Percentiles rank a stretch among this genome's conserved stretches.
Evolutionary conservation across 2,329 filamentous ascomycete species (phyloP).

Genomic region (Trichoderma asperellum): DNA sequence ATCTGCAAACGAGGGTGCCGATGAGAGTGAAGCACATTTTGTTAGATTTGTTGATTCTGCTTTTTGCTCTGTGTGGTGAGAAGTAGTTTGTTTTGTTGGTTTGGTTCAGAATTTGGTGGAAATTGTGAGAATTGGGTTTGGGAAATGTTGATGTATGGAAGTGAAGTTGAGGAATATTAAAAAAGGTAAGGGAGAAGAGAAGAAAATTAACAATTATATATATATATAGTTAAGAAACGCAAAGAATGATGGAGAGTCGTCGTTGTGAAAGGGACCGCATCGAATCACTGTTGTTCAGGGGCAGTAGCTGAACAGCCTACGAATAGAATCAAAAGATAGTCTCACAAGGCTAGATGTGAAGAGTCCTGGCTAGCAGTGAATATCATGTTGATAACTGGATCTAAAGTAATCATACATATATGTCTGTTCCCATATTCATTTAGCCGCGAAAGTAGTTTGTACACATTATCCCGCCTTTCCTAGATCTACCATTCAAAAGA

Average conservation of each 20-base stretch:
- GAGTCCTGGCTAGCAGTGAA: neutral
- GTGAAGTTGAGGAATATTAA: neutral
- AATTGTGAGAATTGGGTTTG: neutral
- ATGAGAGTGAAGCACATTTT: neutral
- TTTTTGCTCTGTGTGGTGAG: neutral
- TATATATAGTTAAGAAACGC: neutral
- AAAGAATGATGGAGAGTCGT: neutral
- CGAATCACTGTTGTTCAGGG: neutral
- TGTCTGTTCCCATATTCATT: neutral
- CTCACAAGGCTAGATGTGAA: neutral
- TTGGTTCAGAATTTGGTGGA: neutral
- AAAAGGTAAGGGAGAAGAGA: neutral
- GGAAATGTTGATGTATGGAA: neutral
- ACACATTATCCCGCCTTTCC: neutral
- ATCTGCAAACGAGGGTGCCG: neutral
- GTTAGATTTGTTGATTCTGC: neutral
- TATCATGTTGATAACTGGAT: constrained; percentile 35
- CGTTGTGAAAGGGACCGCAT: neutral
- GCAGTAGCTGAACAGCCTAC: neutral
- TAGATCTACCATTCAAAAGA: neutral
- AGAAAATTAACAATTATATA: neutral
- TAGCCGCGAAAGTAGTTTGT: neutral
- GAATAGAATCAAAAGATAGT: neutral
- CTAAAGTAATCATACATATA: constrained; percentile 15
- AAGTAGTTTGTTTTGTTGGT: neutral